Base-by-base conservation (phyloP, 495 filamentous ascomycete genomes). In the Aspergillus carlsbadensis region DNA sequence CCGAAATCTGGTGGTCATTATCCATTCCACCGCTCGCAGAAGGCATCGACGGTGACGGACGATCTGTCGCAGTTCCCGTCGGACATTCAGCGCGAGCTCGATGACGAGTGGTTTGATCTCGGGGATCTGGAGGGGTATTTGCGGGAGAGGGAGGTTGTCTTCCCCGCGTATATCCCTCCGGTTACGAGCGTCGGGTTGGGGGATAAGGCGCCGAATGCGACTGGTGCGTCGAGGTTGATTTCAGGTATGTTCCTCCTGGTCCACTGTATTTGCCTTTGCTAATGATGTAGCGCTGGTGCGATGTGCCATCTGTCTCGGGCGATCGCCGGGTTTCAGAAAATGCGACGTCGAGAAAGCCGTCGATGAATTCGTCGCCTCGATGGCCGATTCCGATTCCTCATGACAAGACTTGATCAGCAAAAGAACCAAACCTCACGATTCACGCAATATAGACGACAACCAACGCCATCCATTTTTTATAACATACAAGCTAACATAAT, bases 111-210 rank as follows among this genome's bases (percentile, higher is more conserved):
- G 79, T 87, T 88, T 59, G 87, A 91, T 59, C 76, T 85, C 5
- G 75, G 83, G 44, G 89, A 92, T 61, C 83, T 91, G 5, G 86
- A 91, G 67, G 74, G 82, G 10, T 91, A 85, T 66, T 77, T 93
- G 5, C 59, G 49, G 2, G 63, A 68, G 17, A 55, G 59, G 39
- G 53, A 15, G 70, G 73, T 50, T 0, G 49, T 43, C 20, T 55
- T 67, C 21, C 33, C 63, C 15, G 34, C 53, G 24, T 43, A 29
- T 29, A 29, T 29, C 8, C 26, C 49, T 17, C n/a, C 37, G 18
- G 54, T 53, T 17, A 22, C 31, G 26, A 29, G 42, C 15, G 20
- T 49, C 13, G 11, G 22, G 22, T n/a, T 33, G 22, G 26, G 43
- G 5, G n/a, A 5, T 24, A 35, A 29, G 44, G 17, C 11, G 2